Base-by-base conservation (phyloP, 306 rosid species). In the Gastrolobium villosum region DNA sequence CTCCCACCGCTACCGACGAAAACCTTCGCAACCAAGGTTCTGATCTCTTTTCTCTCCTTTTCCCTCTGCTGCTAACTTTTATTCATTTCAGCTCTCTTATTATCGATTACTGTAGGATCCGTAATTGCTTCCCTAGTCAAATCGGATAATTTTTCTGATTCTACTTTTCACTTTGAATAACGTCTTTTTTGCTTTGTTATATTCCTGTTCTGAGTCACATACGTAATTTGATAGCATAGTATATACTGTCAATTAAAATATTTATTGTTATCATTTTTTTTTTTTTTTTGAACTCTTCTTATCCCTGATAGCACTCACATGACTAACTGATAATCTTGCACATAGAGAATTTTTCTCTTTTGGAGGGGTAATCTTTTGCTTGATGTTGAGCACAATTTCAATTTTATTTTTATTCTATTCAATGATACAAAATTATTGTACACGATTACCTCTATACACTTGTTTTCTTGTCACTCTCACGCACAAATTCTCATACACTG, bases 21-120 rank as follows among this genome's bases (percentile, higher is more conserved):
- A 84, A 79, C 26, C 26, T 20, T 20, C 26, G 26, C 26, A 20
- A 20, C 54, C 79, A 82, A 83, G 97, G 98, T 93, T 34, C 68
- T 39, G 0, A 2, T 52, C 54, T 74, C 57, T 14, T 26, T 30
- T 6, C 26, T 20, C 26, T 20, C 44, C 10, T 7, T 48, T 45
- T 13, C 43, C 1, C 8, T 46, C 74, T 9, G 13, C 3, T 4
- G 15, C 44, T 39, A 43, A 26, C 14, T 64, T 3, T 10, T 7
- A 2, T 65, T 54, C 56, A 40, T n/a, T 72, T 73, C 41, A 3
- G 1, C 0, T 62, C 20, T 72, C 43, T 63, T 39, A 14, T 61
- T n/a, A 39, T 39, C 35, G 52, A 53, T 61, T n/a, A 8, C 7
- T 0, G 10, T 30, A 5, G 6, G 50, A 49, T 76, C 41, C 14